Percentiles rank a stretch among this genome's conserved stretches.
phyloP scores from a whole-genome alignment of 1,284 basidiomycete genomes.

The Trichosporon coremiiforme region DNA sequence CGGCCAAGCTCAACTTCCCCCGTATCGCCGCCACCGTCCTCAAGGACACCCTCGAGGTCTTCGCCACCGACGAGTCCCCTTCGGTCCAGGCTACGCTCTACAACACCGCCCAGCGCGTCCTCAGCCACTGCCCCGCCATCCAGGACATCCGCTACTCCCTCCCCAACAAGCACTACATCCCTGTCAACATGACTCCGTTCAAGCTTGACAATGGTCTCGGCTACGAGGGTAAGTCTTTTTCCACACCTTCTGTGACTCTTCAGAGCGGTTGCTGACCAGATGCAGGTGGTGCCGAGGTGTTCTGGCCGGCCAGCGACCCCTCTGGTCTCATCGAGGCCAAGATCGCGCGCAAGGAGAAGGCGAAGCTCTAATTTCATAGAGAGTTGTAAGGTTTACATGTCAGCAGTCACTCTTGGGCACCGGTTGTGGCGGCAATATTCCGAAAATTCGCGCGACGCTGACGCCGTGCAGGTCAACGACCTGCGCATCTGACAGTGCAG shows the following conservation, averaged over 20 bases:
- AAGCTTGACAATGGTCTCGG: constrained; percentile 59
- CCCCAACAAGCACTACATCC: constrained; percentile 91
- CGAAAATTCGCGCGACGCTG: background rate
- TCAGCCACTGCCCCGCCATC: constrained; percentile 68
- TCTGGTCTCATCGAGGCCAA: constrained; percentile 59
- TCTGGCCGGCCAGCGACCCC: constrained; percentile 75
- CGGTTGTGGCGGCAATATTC: background rate
- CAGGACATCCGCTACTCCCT: constrained; percentile 70
- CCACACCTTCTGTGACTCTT: too few species aligned
- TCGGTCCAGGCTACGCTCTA: constrained; percentile 92
- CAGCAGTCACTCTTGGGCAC: constrained; percentile 1
- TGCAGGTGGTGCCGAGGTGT: constrained; percentile 68
- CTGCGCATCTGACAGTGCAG: background rate
- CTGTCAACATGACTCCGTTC: constrained; percentile 53
- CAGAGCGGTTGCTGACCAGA: too few species aligned
- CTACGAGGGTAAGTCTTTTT: constrained; percentile 52
- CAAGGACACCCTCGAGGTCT: constrained; percentile 73
- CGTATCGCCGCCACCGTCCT: constrained; percentile 63
- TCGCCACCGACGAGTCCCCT: constrained; percentile 84
- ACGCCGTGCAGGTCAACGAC: background rate
- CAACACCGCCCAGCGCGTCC: constrained; percentile 78
- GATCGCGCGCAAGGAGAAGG: constrained; percentile 53
- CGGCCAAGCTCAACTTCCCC: constrained; percentile 65
- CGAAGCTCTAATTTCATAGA: constrained; percentile 23
- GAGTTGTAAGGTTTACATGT: constrained; percentile 17